Conservation (phyloP, 768 basidiomycete species). For the Boletus bicolor region DNA sequence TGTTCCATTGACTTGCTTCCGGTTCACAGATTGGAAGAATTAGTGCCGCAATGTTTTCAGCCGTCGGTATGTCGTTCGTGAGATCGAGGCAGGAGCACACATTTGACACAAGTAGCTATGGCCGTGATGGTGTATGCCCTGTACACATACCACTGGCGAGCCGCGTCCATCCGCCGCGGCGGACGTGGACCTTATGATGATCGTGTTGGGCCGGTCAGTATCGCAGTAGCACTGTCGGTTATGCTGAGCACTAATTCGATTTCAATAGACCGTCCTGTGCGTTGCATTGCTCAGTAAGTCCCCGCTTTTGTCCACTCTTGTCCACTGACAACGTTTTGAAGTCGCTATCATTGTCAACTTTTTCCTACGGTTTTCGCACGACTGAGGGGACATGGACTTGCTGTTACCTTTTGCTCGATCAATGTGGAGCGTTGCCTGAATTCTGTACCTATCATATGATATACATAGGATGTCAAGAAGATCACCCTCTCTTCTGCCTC, state of each 20-base stretch:
- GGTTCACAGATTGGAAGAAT: conserved; percentile 80
- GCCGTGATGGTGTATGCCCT: conserved; percentile 96
- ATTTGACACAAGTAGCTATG: conserved; percentile 62
- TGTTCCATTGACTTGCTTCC: neutral
- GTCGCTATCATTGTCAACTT: conserved; percentile 87
- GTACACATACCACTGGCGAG: conserved; percentile 95
- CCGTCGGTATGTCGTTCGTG: conserved; percentile 64
- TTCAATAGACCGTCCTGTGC: conserved; percentile 72
- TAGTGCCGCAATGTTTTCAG: conserved; percentile 93
- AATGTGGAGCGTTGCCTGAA: conserved; percentile 4
- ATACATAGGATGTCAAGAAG: neutral
- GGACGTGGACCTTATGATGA: conserved; percentile 97
- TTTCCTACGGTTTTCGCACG: conserved; percentile 66
- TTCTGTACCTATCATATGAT: conserved; percentile 6
- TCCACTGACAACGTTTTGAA: conserved; percentile 28
- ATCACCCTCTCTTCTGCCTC: conserved; percentile 53
- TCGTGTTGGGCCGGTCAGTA: conserved; percentile 86
- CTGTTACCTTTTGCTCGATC: conserved; percentile 9
- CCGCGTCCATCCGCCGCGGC: conserved; percentile 84
- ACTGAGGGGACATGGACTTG: conserved; percentile 9
- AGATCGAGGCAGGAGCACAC: neutral
- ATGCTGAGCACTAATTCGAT: conserved; percentile 9
- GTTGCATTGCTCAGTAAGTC: conserved; percentile 70
- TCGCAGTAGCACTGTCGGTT: conserved; percentile 5
- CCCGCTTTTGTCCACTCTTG: neutral